These are phyloP conservation scores for Pelargonium myrrhifolium DNA, from an alignment of 441 rosid genomes.

Conservation along the genomic window DNA sequence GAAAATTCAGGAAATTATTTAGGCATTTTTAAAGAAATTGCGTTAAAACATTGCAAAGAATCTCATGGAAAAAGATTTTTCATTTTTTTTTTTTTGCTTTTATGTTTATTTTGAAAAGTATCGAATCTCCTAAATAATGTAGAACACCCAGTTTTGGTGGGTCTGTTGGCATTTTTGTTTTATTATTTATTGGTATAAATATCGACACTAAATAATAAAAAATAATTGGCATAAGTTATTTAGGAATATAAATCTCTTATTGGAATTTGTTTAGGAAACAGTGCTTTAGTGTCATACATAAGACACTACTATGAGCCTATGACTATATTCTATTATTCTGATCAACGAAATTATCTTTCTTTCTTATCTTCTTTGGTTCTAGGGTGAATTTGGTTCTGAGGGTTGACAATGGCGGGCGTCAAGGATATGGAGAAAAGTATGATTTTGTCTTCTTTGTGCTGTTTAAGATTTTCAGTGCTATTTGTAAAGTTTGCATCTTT, in stretches of 20 bases:
- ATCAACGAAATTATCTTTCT: background rate
- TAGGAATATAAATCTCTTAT: background rate
- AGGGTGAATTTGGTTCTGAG: conserved; percentile 17
- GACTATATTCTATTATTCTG: background rate
- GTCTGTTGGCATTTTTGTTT: too few species aligned
- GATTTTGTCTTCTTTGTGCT: background rate
- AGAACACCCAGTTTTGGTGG: background rate
- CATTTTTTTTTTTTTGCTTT: too few species aligned
- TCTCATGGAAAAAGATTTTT: too few species aligned
- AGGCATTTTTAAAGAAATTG: too few species aligned
- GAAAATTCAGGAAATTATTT: background rate
- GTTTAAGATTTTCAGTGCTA: background rate
- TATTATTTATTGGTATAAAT: too few species aligned
- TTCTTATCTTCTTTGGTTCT: background rate
- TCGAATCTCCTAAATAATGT: background rate
- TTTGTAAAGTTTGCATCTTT: background rate
- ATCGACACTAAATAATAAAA: background rate
- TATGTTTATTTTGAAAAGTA: background rate
- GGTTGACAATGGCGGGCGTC: conserved; percentile 30
- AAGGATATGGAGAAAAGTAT: conserved; percentile 26
- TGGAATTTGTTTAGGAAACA: background rate
- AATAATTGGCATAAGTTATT: background rate
- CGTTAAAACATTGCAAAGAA: too few species aligned
- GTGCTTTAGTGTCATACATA: background rate
- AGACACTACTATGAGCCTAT: background rate